A percentile compares a stretch with the other conserved stretches of the same genome.
These are phyloP conservation scores for Uronychia binucleata DNA, from an alignment of 73 alveolate species.

Conservation along the genomic window DNA sequence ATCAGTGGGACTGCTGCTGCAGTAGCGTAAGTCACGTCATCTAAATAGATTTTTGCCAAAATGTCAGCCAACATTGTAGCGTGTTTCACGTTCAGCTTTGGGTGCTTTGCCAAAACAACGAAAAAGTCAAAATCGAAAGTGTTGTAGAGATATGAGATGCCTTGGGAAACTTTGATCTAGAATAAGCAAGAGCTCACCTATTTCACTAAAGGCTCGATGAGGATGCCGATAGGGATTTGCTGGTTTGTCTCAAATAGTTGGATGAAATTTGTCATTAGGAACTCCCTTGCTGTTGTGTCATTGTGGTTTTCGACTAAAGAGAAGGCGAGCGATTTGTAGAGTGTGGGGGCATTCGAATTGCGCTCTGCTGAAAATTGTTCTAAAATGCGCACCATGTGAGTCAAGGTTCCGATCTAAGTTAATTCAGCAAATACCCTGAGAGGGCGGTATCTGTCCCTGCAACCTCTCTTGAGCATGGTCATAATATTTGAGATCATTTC, in stretches of 20 bases:
- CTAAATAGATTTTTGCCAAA: conserved; percentile 90
- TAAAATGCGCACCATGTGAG: conserved; percentile 45
- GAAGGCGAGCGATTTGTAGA: conserved; percentile 47
- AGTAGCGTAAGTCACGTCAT: conserved; percentile 66
- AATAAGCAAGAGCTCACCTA: no score
- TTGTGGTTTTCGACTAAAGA: conserved; percentile 62
- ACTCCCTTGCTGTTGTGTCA: conserved; percentile 43
- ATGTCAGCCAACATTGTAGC: conserved; percentile 90
- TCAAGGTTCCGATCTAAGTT: conserved; percentile 15
- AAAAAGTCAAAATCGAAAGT: conserved; percentile 94
- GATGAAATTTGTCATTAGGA: conserved; percentile 46
- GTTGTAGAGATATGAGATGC: conserved; percentile 84
- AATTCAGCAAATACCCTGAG: conserved; percentile 34
- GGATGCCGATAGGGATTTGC: conserved; percentile 67
- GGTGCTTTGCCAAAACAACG: conserved; percentile 90
- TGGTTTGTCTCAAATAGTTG: conserved; percentile 51
- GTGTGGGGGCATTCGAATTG: conserved; percentile 49
- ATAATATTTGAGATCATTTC: conserved; percentile 58
- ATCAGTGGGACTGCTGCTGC: conserved; percentile 78
- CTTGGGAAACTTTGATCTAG: conserved; percentile 73
- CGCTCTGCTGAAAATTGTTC: conserved; percentile 50
- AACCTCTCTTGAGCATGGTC: conserved; percentile 52
- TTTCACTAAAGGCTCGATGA: conserved; percentile 66
- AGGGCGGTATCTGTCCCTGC: conserved; percentile 55
- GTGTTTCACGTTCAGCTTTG: conserved; percentile 87